Conservation (phyloP, 2,329 filamentous ascomycete species). For the Penicillium glabrum region DNA sequence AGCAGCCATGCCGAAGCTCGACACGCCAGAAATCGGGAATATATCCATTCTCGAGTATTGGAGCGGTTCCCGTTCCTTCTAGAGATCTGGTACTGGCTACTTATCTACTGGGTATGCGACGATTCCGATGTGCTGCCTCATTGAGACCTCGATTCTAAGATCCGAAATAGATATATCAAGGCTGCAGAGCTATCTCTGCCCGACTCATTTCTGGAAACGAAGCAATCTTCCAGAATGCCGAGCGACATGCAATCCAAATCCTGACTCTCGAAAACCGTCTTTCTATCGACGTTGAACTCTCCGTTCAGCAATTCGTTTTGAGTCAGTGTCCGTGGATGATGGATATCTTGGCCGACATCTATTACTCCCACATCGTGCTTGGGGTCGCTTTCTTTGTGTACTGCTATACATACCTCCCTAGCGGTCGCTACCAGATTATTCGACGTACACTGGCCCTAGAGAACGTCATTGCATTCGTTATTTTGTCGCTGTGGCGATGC, state of each 20-base stretch:
- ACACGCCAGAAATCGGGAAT: background rate
- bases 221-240: conserved; percentile 39
- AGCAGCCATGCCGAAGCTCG: background rate
- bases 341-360: conserved; percentile 43
- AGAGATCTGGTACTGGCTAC: conserved; percentile 35
- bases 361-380: conserved; percentile 49
- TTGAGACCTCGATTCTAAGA: background rate
- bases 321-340: conserved; percentile 38
- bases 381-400: conserved; percentile 51
- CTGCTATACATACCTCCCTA: conserved; percentile 47
- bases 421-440: conserved; percentile 41
- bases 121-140: too few relatives aligned
- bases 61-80: conserved; percentile 30
- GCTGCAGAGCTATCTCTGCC: conserved; percentile 46
- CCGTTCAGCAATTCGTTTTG: conserved; percentile 43
- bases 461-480: conserved; percentile 51
- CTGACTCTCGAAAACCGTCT: conserved; percentile 40
- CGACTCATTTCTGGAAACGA: conserved; percentile 41
- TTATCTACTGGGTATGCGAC: conserved; percentile 31
- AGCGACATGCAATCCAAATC: conserved; percentile 43
- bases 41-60: conserved; percentile 23
- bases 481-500: conserved; percentile 51
- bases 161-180: conserved; percentile 41
- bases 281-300: conserved; percentile 43
- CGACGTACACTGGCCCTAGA: conserved; percentile 51